A percentile compares a stretch with the other conserved stretches of the same genome.
Evolutionary conservation across 108 stramenopile genomes (phyloP).

Genomic region (Seminavis robusta): DNA sequence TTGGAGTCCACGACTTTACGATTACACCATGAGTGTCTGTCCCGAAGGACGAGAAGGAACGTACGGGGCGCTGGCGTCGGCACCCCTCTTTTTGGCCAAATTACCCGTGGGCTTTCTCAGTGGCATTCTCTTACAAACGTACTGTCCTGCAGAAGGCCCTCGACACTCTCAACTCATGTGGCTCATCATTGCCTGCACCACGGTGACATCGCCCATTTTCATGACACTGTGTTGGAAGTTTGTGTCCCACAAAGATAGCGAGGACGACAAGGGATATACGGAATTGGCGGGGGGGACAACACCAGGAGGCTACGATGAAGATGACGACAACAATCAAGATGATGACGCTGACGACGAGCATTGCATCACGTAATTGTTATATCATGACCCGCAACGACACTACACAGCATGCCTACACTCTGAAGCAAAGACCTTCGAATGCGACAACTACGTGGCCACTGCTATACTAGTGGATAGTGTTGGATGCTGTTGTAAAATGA

Average conservation of each 20-base stretch:
- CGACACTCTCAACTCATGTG: conserved; percentile 70
- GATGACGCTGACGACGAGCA: too few species aligned
- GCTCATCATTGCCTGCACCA: conserved; percentile 67
- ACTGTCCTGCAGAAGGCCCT: conserved; percentile 60
- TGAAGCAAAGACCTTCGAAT: too few species aligned
- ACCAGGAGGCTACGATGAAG: too few species aligned
- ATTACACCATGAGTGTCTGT: conserved; percentile 71
- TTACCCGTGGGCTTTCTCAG: conserved; percentile 78
- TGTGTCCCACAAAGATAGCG: conserved; percentile 40
- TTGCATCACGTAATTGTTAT: too few species aligned
- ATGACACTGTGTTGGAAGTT: conserved; percentile 65
- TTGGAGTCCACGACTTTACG: conserved; percentile 77
- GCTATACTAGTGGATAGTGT: too few species aligned
- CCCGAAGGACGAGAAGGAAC: conserved; percentile 78
- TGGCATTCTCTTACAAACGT: conserved; percentile 56
- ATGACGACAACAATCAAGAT: too few species aligned
- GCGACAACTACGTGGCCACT: too few species aligned
- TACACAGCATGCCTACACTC: too few species aligned
- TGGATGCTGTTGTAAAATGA: too few species aligned
- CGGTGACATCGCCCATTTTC: conserved; percentile 53
- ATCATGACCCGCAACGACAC: too few species aligned
- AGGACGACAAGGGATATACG: too few species aligned
- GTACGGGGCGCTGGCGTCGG: conserved; percentile 76
- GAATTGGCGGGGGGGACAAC: too few species aligned
- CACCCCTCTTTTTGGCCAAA: conserved; percentile 80